Evolutionary conservation across 2,329 filamentous ascomycete species (phyloP), one percentile per base, ranked within the genome.

Genomic region (Exophiala alcalophila): DNA sequence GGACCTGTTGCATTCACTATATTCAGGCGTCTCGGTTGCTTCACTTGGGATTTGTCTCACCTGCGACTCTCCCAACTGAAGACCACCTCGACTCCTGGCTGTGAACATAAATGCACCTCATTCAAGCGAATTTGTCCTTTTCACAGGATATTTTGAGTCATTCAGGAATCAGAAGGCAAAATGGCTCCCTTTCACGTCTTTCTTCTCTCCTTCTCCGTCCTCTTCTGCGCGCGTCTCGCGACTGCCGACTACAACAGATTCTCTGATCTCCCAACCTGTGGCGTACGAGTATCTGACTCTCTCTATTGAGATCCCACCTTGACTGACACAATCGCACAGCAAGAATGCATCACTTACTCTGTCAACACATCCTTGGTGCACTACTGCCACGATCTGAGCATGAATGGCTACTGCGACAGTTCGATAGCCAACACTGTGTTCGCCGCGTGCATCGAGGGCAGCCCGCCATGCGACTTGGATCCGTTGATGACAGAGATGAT

Each of bases 181-280:
- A n/a, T n/a, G n/a, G n/a, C n/a, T n/a, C n/a, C n/a, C n/a, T n/a
- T n/a, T n/a, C n/a, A n/a, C n/a, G n/a, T n/a, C n/a, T n/a, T 30
- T 16, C 10, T 28, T 11, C 11, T 19, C 9, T 24, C 14, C 14
- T 11, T 36, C 15, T 5, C 31, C 11, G 11, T 11, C 14, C 32
- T 37, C 14, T 12, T 43, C 26, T 11, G 15, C 26, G 8, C 28
- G 10, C 21, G 7, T 11, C 18, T 16, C 5, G 21, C 31, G 8
- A 9, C 11, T 11, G 40, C 26, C 12, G 5, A 12, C 7, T 35
- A 35, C 19, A 20, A 35, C n/a, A 36, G 20, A 3, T 37, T 23
- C 24, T 16, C 21, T 18, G 32, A 20, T 4, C 32, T 43, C 30
- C 40, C 40, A 12, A 12, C 29, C 30, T 43, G 40, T 21, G 40